These are phyloP conservation scores for Selaginella tamariscina DNA, from an alignment of 75 land plant genomes.

Conservation along the genomic window DNA sequence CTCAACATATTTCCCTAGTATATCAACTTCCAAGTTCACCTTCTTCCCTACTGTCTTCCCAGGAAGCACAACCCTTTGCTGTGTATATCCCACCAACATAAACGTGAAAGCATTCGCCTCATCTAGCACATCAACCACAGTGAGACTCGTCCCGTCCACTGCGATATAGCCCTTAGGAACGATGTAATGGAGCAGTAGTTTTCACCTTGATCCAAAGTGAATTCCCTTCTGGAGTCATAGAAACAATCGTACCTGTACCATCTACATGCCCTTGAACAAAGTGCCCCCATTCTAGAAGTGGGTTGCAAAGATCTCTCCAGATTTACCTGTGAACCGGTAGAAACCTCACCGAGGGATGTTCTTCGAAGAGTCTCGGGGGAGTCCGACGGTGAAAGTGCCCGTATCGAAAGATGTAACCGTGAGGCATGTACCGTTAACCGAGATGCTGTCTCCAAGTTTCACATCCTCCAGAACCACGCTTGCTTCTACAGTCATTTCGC, in stretches of 20 bases:
- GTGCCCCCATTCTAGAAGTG: conserved; percentile 74
- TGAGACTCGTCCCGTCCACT: conserved; percentile 92
- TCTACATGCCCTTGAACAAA: conserved; percentile 98
- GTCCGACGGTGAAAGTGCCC: conserved; percentile 53
- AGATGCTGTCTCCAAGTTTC: conserved; percentile 79
- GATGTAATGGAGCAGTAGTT: conserved; percentile 44
- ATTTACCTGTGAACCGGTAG: conserved; percentile 46
- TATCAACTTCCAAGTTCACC: conserved; percentile 93
- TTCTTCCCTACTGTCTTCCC: conserved; percentile 70
- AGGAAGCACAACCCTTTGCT: conserved; percentile 72
- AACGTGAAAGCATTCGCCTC: conserved; percentile 65
- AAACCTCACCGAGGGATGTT: conserved; percentile 55
- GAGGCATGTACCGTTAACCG: conserved; percentile 85
- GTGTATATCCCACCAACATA: conserved; percentile 90
- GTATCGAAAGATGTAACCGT: conserved; percentile 64
- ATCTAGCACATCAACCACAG: conserved; percentile 82
- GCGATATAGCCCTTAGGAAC: conserved; percentile 92
- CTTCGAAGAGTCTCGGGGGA: conserved; percentile 82
- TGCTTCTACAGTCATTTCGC: conserved; percentile 51
- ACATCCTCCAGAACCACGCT: conserved; percentile 58
- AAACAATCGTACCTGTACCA: conserved; percentile 75
- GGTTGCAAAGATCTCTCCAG: conserved; percentile 70
- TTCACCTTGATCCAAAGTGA: conserved; percentile 86
- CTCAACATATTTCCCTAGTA: conserved; percentile 89
- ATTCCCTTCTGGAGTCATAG: conserved; percentile 48